phyloP scores from a whole-genome alignment of 768 basidiomycete genomes.

The Cyclocybe aegerita region DNA sequence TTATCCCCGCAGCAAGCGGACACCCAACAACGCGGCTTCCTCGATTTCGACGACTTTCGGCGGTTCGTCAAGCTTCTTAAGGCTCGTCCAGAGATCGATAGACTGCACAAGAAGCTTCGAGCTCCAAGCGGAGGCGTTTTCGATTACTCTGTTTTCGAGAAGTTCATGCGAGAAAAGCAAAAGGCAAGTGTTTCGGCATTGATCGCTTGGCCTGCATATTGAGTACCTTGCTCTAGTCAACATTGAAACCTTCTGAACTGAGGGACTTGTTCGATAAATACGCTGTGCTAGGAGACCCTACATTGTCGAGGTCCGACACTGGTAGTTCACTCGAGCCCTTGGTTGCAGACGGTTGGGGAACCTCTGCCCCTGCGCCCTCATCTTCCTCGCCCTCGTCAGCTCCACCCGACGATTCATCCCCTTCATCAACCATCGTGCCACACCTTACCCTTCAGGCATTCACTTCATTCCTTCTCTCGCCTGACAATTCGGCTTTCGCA shows the following conservation, averaged over 20 bases:
- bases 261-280: slow-evolving; percentile 40
- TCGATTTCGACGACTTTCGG: slow-evolving; percentile 83
- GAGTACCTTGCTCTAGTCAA: slow-evolving; percentile 28
- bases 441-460: slow-evolving; percentile 61
- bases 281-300: neutral
- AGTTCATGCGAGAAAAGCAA: slow-evolving; percentile 49
- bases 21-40: slow-evolving; percentile 47
- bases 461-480: slow-evolving; percentile 76
- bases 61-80: slow-evolving; percentile 85
- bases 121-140: slow-evolving; percentile 31
- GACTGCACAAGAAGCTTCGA: slow-evolving; percentile 51
- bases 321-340: too few relatives aligned
- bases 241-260: slow-evolving; percentile 33
- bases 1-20: slow-evolving; percentile 62
- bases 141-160: slow-evolving; percentile 40
- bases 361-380: too few relatives aligned
- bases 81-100: slow-evolving; percentile 75
- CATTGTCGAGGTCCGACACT: too few relatives aligned
- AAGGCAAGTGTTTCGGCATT: slow-evolving; percentile 26
- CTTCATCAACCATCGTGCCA: slow-evolving; percentile 14
- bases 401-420: neutral
- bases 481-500: slow-evolving; percentile 65
- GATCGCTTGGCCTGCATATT: neutral
- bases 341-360: too few relatives aligned
- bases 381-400: too few relatives aligned